Percentiles rank a stretch among this genome's conserved stretches.
Evolutionary conservation across 2,329 filamentous ascomycete genomes (phyloP).

Genomic region (Fusarium papillatum): DNA sequence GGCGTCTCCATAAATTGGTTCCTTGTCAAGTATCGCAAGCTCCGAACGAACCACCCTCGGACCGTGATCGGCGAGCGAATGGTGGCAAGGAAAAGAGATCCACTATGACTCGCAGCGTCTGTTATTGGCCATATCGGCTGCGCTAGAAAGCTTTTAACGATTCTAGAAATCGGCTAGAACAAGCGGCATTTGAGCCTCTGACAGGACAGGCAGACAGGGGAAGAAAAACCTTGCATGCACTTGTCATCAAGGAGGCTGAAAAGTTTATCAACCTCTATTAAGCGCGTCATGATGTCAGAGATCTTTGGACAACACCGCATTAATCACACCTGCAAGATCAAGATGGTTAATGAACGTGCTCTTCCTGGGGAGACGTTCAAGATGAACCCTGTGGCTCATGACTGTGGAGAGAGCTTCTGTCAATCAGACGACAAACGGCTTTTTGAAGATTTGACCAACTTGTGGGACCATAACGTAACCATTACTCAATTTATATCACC

Average conservation of each 20-base stretch:
- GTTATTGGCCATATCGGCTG: neutral
- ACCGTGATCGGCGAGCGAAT: conserved; percentile 23
- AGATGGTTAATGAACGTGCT: neutral
- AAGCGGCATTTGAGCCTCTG: neutral
- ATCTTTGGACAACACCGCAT: neutral
- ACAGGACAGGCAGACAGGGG: neutral
- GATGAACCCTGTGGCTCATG: neutral
- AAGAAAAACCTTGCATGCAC: conserved; percentile 5
- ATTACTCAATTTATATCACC: conserved; percentile 26
- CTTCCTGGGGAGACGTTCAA: conserved; percentile 9
- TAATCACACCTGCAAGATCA: neutral
- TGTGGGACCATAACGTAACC: conserved; percentile 39
- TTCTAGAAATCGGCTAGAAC: conserved; percentile 27
- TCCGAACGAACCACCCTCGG: neutral
- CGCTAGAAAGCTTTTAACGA: conserved; percentile 25
- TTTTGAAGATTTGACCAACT: neutral
- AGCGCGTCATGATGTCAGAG: conserved; percentile 13
- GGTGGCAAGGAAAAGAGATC: neutral
- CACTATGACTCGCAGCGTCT: neutral
- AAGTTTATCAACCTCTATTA: neutral
- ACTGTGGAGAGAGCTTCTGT: conserved; percentile 1
- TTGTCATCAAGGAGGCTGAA: conserved; percentile 23
- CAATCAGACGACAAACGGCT: conserved; percentile 12
- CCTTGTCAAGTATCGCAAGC: neutral
- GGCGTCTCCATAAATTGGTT: neutral